A percentile compares a stretch with the other conserved stretches of the same genome.
Evolutionary conservation across 2,329 filamentous ascomycete species (phyloP).

Genomic region (Neocucurbitaria cava): DNA sequence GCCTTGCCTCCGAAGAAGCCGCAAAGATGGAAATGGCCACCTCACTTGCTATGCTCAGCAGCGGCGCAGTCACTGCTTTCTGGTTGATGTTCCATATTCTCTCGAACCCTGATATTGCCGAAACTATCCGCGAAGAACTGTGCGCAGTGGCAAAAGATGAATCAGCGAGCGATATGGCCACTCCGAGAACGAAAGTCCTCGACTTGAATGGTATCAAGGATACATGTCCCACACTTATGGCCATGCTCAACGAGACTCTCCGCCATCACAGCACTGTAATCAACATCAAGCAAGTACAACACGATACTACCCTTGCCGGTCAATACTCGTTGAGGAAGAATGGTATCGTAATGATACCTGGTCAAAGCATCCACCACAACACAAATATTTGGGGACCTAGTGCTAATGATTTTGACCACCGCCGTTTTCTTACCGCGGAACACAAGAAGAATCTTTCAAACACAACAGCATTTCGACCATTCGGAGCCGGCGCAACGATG

Average conservation of each 20-base stretch:
- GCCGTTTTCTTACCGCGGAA: constrained; percentile 34
- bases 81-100: constrained; percentile 52
- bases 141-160: constrained; percentile 5
- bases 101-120: constrained; percentile 39
- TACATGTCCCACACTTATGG: constrained; percentile 50
- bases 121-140: constrained; percentile 43
- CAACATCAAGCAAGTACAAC: constrained; percentile 46
- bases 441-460: constrained; percentile 22
- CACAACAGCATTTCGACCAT: constrained; percentile 41
- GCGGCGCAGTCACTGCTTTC: constrained; percentile 50
- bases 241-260: constrained; percentile 53
- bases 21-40: constrained; percentile 53
- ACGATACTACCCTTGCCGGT: constrained; percentile 43
- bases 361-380: constrained; percentile 40
- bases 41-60: constrained; percentile 51
- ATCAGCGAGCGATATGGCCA: neutral
- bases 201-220: constrained; percentile 46
- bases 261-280: constrained; percentile 49
- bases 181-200: constrained; percentile 16
- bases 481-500: constrained; percentile 44
- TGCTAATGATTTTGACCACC: constrained; percentile 42
- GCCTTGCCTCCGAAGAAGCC: constrained; percentile 46
- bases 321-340: constrained; percentile 48
- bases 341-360: constrained; percentile 46
- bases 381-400: constrained; percentile 41